A percentile compares a stretch with the other conserved stretches of the same genome.
phyloP scores from a whole-genome alignment of 2,329 filamentous ascomycete species.

The Elsinoe ampelina region DNA sequence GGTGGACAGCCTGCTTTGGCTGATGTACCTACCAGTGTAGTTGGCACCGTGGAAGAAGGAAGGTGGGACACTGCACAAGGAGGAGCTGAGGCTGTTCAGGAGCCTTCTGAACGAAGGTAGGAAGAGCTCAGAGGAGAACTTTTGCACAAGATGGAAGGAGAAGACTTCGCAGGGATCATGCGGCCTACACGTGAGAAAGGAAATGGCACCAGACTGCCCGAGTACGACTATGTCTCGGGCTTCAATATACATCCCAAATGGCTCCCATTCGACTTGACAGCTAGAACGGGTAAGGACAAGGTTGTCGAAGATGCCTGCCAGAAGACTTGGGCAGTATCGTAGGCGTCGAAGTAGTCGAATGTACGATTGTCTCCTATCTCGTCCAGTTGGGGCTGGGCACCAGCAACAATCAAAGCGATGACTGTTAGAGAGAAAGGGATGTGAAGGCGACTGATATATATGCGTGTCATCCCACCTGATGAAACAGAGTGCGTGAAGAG shows the following conservation, averaged over 20 bases:
- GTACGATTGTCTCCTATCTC: too few species aligned
- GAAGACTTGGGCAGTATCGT: background rate
- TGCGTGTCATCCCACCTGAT: too few species aligned
- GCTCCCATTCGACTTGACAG: conserved; percentile 3
- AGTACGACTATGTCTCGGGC: conserved; percentile 17
- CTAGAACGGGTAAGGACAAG: background rate
- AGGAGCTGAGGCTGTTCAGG: conserved; percentile 23
- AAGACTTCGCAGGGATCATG: conserved; percentile 22
- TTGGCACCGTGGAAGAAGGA: conserved; percentile 28
- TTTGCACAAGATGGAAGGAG: conserved; percentile 18
- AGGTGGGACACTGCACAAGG: conserved; percentile 20
- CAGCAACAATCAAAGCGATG: too few species aligned
- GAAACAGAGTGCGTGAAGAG: too few species aligned
- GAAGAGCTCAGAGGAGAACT: conserved; percentile 20
- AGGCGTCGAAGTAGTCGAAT: too few species aligned
- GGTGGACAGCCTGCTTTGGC: conserved; percentile 26
- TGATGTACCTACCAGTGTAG: conserved; percentile 23
- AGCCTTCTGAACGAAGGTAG: conserved; percentile 28
- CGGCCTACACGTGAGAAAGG: conserved; percentile 16
- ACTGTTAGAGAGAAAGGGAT: too few species aligned
- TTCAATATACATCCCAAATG: conserved; percentile 17
- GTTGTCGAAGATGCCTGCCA: background rate
- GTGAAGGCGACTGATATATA: too few species aligned
- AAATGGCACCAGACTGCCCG: conserved; percentile 14
- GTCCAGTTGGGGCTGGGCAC: too few species aligned